Base-by-base conservation (phyloP, 179 eudicot species). In the Beta lomatogona region DNA sequence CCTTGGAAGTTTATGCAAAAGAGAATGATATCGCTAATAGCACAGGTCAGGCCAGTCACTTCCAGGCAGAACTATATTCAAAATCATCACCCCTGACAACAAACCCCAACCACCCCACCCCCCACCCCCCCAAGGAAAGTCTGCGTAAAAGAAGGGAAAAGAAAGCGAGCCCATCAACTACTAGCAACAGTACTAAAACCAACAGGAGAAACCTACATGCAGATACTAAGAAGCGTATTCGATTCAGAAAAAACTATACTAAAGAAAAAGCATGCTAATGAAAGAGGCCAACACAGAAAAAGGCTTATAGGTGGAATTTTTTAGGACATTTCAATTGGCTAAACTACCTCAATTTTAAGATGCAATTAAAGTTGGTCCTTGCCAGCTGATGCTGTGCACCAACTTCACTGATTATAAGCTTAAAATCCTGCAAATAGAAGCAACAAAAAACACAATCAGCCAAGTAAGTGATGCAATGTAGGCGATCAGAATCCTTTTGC, bases 261-360 rank as follows among this genome's bases (percentile, higher is more conserved):
- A 31, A 48, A n/a, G 52, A 13, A 67, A 15, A 61, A n/a, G 18
- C 8, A 75, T 41, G 72, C 45, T 46, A 54, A 28, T 36, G 22
- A 36, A 10, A 21, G 74, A 14, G 19, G 60, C 57, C 41, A 53
- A 52, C 15, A 52, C 45, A 64, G 59, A n/a, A 76, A 60, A 73
- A 63, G 45, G 59, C 59, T 25, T 58, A 18, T 19, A 76, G 19
- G 14, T n/a, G 52, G 75, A 77, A 28, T 48, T 66, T 53, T 75
- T n/a, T 21, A 52, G 31, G 52, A n/a, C 13, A 54, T 75, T 58
- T 63, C 66, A 75, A 61, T 54, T 61, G 69, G 15, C 11, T 75
- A 75, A 28, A 54, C 61, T 79, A 89, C 94, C 94, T 88, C 88
- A 91, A 79, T 90, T 86, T 92, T 79, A 88, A 83, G 73, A 94